Evolutionary conservation across 352 stramenopile species (phyloP).

Genomic region (Phytophthora sp.): DNA sequence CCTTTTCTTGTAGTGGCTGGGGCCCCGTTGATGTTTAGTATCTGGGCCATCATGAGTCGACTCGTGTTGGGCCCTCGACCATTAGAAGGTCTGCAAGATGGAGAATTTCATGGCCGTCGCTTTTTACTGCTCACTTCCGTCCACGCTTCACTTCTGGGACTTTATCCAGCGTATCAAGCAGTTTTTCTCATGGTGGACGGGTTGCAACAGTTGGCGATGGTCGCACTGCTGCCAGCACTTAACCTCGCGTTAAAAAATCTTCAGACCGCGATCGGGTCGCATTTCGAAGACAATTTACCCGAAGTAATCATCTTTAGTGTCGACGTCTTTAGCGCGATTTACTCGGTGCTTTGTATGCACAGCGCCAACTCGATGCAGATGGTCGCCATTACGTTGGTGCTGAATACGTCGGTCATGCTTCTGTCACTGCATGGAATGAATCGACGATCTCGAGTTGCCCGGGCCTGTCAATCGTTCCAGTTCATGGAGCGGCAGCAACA

Average conservation of each 20-base stretch:
- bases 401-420: slow-evolving; percentile 25
- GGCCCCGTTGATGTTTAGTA: slow-evolving; percentile 29
- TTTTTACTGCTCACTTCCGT: slow-evolving; percentile 27
- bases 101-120: slow-evolving; percentile 23
- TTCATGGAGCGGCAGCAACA: slow-evolving; percentile 28
- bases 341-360: slow-evolving; percentile 44
- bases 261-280: slow-evolving; percentile 34
- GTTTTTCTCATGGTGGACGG: slow-evolving; percentile 29
- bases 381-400: slow-evolving; percentile 17
- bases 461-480: slow-evolving; percentile 31
- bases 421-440: slow-evolving; percentile 36
- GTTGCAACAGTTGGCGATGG: slow-evolving; percentile 25
- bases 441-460: slow-evolving; percentile 20
- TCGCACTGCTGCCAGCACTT: slow-evolving; percentile 36
- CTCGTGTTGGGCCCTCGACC: slow-evolving; percentile 25
- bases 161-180: slow-evolving; percentile 47
- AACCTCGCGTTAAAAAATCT: slow-evolving; percentile 51
- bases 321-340: slow-evolving; percentile 50
- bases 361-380: slow-evolving; percentile 36
- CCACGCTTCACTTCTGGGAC: slow-evolving; percentile 34
- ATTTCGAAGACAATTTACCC: slow-evolving; percentile 34
- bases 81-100: slow-evolving; percentile 15
- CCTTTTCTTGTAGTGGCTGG: slow-evolving; percentile 42
- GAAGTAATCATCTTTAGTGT: slow-evolving; percentile 45
- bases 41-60: slow-evolving; percentile 21